A percentile compares a stretch with the other conserved stretches of the same genome.
phyloP scores from a whole-genome alignment of 257 asterid species.

The Solanum commersonii region DNA sequence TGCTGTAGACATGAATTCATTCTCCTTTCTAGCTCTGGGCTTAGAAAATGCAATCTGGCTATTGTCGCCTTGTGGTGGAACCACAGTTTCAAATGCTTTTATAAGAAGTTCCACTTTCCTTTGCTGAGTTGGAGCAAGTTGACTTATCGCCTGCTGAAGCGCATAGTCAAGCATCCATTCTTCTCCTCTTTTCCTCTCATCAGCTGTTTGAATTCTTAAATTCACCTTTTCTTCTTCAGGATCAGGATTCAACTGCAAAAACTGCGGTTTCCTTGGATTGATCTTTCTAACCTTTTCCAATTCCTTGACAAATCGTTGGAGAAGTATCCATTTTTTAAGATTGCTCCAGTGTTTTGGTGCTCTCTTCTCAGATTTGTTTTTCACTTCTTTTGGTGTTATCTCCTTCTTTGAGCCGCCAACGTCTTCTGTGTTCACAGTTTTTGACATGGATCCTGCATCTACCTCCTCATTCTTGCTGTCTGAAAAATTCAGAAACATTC shows the following conservation, averaged over 20 bases:
- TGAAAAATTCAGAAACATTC: not conserved
- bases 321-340: constrained; percentile 90
- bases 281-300: constrained; percentile 70
- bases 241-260: constrained; percentile 41
- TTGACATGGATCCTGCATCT: not conserved
- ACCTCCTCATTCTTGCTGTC: not conserved
- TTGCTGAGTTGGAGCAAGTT: constrained; percentile 93
- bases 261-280: constrained; percentile 40
- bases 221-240: constrained; percentile 53
- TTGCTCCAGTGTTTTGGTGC: constrained; percentile 92
- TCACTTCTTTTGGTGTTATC: constrained; percentile 11
- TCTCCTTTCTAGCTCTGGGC: not conserved
- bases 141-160: constrained; percentile 74
- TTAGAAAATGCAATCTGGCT: constrained; percentile 23
- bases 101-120: constrained; percentile 74
- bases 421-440: not conserved
- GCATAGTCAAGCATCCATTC: constrained; percentile 99
- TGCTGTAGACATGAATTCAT: not conserved
- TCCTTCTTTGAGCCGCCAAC: constrained; percentile 4
- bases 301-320: constrained; percentile 71
- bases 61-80: constrained; percentile 49
- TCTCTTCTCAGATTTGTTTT: constrained; percentile 37
- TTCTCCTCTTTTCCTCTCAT: constrained; percentile 56
- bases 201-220: constrained; percentile 51
- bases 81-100: constrained; percentile 91